Percentiles rank a stretch among this genome's conserved stretches.
Conservation (phyloP, 371 early-diverging fungal species). For the Lichtheimia ornata region DNA sequence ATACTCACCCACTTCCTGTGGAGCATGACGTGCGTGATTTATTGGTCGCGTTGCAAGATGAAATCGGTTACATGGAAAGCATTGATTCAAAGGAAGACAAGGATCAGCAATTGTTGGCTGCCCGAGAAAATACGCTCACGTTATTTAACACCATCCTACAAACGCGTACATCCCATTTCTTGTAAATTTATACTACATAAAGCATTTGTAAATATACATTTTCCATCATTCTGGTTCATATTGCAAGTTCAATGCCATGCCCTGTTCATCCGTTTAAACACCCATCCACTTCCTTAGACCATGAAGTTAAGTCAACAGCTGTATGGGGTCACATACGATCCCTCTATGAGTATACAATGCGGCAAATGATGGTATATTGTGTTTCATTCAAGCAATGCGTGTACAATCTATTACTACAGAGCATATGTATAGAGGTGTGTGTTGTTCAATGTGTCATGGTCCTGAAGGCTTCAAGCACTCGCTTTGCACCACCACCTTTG, state of each 20-base stretch:
- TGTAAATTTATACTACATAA: not conserved
- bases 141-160: not conserved
- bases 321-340: no score
- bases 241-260: no score
- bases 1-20: not conserved
- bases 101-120: not conserved
- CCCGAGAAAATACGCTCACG: not conserved
- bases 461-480: constrained; percentile 65
- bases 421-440: no score
- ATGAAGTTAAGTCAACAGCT: no score
- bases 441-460: constrained; percentile 32
- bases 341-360: no score
- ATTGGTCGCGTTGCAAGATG: constrained; percentile 8
- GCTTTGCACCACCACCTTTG: constrained; percentile 66
- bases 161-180: constrained; percentile 1
- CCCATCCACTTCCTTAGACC: no score
- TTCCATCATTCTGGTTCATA: not conserved
- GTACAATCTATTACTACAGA: no score
- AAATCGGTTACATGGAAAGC: constrained; percentile 6
- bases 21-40: not conserved
- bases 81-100: not conserved
- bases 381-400: no score
- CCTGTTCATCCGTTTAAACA: no score
- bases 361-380: no score
- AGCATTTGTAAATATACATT: not conserved